Evolutionary conservation across 345 rosid species (phyloP).

Genomic region (Salix brachista): DNA sequence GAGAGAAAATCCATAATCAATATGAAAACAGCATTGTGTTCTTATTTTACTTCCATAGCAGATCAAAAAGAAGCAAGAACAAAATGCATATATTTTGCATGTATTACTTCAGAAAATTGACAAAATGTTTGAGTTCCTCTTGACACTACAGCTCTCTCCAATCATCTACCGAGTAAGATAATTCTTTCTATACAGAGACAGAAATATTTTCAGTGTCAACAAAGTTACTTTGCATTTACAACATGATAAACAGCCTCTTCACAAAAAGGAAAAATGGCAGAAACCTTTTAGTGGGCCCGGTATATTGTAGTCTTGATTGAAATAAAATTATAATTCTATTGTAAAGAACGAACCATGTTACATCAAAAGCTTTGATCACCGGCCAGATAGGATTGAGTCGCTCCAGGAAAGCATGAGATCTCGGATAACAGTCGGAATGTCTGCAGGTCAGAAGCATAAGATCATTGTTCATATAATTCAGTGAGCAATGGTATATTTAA

Average conservation of each 20-base stretch:
- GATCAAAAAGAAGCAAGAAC: background rate
- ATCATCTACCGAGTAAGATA: too few relatives aligned
- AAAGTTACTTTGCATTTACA: slow-evolving; percentile 1
- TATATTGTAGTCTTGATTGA: background rate
- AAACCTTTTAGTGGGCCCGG: background rate
- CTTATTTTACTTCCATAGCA: background rate
- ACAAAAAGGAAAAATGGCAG: background rate
- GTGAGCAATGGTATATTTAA: background rate
- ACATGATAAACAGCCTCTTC: background rate
- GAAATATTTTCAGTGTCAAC: background rate
- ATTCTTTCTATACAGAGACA: background rate
- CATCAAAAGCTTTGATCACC: slow-evolving; percentile 26
- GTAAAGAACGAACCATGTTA: background rate
- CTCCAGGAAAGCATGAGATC: slow-evolving; percentile 81
- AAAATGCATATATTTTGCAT: background rate
- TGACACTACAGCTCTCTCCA: background rate
- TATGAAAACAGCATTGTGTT: background rate
- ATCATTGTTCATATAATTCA: background rate
- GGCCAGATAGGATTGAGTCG: slow-evolving; percentile 60
- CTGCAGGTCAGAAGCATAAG: slow-evolving; percentile 36
- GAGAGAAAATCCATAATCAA: background rate
- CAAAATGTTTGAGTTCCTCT: background rate
- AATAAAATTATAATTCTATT: background rate
- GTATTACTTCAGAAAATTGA: background rate
- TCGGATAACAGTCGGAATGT: slow-evolving; percentile 67